phyloP scores from a whole-genome alignment of 352 stramenopile genomes.

The Phytophthora cactorum region DNA sequence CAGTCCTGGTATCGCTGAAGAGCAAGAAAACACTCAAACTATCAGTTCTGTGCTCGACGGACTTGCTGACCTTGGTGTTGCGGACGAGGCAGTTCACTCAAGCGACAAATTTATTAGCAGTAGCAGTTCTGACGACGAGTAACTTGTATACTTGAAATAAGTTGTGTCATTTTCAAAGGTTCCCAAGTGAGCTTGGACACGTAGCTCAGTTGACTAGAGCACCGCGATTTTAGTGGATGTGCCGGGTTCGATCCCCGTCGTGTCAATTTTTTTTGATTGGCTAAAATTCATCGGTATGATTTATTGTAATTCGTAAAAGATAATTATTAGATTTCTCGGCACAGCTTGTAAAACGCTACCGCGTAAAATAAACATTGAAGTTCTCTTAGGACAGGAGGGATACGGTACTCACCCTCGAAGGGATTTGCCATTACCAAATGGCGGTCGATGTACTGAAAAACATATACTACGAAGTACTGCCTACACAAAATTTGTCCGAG shows the following conservation, averaged over 20 bases:
- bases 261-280: constrained; percentile 4
- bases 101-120: not conserved
- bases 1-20: not conserved
- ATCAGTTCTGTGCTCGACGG: not conserved
- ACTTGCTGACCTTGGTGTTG: not conserved
- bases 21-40: not conserved
- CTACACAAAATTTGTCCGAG: no score
- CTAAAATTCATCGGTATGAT: not conserved
- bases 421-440: no score
- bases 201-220: not conserved
- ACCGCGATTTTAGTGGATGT: not conserved
- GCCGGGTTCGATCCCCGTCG: not conserved
- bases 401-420: not conserved
- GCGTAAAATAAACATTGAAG: not conserved
- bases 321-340: not conserved
- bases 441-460: no score
- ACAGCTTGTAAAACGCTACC: not conserved
- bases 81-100: not conserved
- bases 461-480: no score
- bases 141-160: not conserved
- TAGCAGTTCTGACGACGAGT: not conserved
- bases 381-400: not conserved
- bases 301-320: not conserved
- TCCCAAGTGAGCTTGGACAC: not conserved
- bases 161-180: not conserved